Percentiles rank a stretch among this genome's conserved stretches.
Evolutionary conservation across 2,329 filamentous ascomycete species (phyloP).

Genomic region (Plectosphaerella plurivora): DNA sequence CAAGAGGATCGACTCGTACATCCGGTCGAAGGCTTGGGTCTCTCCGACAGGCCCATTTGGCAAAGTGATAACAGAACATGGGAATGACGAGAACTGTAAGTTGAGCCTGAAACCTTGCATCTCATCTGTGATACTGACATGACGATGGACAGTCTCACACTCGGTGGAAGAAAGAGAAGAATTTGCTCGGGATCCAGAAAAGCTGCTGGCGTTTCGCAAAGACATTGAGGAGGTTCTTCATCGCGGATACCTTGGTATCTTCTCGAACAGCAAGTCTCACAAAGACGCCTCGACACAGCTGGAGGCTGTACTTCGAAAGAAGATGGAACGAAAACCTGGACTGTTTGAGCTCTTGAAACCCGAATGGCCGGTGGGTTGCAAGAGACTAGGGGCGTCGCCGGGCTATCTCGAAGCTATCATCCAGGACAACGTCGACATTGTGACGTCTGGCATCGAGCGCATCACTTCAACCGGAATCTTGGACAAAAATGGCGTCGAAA

Average conservation of each 20-base stretch:
- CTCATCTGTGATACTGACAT: too few species aligned
- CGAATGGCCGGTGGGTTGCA: neutral
- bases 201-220: neutral
- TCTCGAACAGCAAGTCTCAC: neutral
- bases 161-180: neutral
- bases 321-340: neutral
- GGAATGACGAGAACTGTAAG: neutral
- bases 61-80: neutral
- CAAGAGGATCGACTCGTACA: neutral
- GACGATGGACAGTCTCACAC: neutral
- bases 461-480: neutral
- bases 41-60: neutral
- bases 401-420: conserved; percentile 1
- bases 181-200: neutral
- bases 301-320: neutral
- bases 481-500: neutral
- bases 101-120: neutral
- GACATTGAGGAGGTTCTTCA: neutral
- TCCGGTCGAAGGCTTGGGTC: neutral
- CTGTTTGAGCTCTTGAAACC: neutral
- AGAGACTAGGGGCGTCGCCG: neutral
- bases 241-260: neutral
- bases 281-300: neutral
- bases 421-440: neutral
- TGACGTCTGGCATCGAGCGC: neutral